Conservation (phyloP, 768 basidiomycete genomes). For the Hypholoma sublateritium region DNA sequence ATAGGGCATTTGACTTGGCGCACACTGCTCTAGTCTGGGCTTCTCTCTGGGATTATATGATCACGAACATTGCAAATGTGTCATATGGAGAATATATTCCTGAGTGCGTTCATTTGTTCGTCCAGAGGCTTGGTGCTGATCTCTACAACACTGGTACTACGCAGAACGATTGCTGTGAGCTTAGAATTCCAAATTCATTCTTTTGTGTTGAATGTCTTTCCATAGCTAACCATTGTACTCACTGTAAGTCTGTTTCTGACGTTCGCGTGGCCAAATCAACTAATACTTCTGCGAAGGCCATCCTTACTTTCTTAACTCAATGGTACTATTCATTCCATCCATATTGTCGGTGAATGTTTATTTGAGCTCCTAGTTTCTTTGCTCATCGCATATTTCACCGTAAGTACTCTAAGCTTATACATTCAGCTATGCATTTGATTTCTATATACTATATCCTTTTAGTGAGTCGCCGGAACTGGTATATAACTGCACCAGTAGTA, state of each 20-base stretch:
- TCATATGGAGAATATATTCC: conserved; percentile 31
- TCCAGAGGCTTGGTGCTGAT: neutral
- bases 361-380: conserved; percentile 27
- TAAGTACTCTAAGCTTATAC: conserved; percentile 15
- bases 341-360: neutral
- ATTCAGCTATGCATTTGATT: too few species aligned
- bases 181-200: neutral
- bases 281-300: conserved; percentile 14
- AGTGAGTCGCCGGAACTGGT: conserved; percentile 16
- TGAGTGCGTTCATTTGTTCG: conserved; percentile 21
- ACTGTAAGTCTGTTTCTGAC: conserved; percentile 16
- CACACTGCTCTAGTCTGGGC: conserved; percentile 38
- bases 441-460: neutral
- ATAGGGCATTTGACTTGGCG: conserved; percentile 36
- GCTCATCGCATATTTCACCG: conserved; percentile 36
- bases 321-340: conserved; percentile 10
- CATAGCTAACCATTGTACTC: conserved; percentile 22
- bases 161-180: conserved; percentile 20
- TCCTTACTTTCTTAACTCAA: conserved; percentile 29
- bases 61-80: conserved; percentile 26
- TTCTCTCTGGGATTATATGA: conserved; percentile 39
- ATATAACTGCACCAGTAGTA: conserved; percentile 10
- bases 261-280: neutral
- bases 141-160: neutral
- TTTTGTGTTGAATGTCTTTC: neutral